Conservation (phyloP, 768 basidiomycete genomes). For the Trametopsis cervina region DNA sequence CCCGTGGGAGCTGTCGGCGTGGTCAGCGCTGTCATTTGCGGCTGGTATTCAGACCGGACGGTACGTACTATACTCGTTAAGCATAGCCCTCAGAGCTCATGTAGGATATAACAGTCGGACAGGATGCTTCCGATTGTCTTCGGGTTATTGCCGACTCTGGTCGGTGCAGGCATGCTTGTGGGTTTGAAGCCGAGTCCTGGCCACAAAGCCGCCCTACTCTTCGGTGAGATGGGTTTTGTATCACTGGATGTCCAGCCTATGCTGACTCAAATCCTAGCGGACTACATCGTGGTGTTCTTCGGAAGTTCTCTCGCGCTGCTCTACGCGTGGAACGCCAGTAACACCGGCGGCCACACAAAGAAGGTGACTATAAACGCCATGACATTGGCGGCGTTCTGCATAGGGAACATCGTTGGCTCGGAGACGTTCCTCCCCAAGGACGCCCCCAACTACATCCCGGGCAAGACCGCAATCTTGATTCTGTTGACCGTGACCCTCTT, state of each 20-base stretch:
- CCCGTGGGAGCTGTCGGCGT: conserved; percentile 47
- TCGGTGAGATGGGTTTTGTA: conserved; percentile 31
- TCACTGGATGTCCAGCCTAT: neutral
- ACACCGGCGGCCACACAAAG: conserved; percentile 60
- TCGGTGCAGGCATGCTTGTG: conserved; percentile 38
- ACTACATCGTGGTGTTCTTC: conserved; percentile 45
- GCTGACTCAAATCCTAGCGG: conserved; percentile 23
- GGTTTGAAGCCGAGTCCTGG: conserved; percentile 38
- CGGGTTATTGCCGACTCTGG: conserved; percentile 49
- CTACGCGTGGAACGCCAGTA: conserved; percentile 59
- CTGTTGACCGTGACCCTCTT: conserved; percentile 45
- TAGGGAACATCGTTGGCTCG: conserved; percentile 57
- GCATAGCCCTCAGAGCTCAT: neutral
- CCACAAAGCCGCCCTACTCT: conserved; percentile 45
- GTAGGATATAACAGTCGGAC: conserved; percentile 33
- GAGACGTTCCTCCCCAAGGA: conserved; percentile 58
- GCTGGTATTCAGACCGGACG: conserved; percentile 61
- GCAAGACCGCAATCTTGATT: conserved; percentile 62
- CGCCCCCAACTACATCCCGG: conserved; percentile 56
- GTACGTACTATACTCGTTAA: conserved; percentile 12
- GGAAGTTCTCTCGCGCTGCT: conserved; percentile 51
- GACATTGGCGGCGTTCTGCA: conserved; percentile 45
- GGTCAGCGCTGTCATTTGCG: conserved; percentile 41
- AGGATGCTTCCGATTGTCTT: conserved; percentile 56
- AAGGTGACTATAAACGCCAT: conserved; percentile 58